These are phyloP conservation scores for Candida piceae DNA, from an alignment of 805 yeast species.

Conservation along the genomic window DNA sequence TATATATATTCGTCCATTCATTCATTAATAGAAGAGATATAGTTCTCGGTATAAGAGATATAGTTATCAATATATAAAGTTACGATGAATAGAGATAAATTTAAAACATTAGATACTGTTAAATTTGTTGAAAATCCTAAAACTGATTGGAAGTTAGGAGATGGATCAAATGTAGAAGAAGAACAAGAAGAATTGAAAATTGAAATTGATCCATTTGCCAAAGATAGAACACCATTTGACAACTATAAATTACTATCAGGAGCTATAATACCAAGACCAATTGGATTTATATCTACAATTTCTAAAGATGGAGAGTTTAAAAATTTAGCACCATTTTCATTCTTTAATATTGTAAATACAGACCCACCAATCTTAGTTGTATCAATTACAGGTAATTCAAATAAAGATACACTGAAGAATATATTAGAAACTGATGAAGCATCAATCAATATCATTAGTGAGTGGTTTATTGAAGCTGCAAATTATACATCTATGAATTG, in stretches of 20 bases:
- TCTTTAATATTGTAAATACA: slow-evolving; percentile 38
- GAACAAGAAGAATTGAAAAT: slow-evolving; percentile 44
- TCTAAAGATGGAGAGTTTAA: slow-evolving; percentile 33
- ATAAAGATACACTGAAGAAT: slow-evolving; percentile 49
- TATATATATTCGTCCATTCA: too few relatives aligned
- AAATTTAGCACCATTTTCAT: slow-evolving; percentile 62
- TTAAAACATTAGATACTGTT: background rate
- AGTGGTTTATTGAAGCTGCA: slow-evolving; percentile 64
- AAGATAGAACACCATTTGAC: slow-evolving; percentile 34
- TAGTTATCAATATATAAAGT: background rate
- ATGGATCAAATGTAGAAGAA: slow-evolving; percentile 39
- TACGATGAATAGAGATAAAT: background rate
- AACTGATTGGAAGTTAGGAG: slow-evolving; percentile 42
- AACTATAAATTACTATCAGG: slow-evolving; percentile 50
- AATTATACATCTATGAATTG: slow-evolving; percentile 43
- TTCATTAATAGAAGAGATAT: too few relatives aligned
- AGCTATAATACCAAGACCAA: slow-evolving; percentile 55
- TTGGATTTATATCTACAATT: slow-evolving; percentile 51
- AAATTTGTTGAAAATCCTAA: slow-evolving; percentile 6
- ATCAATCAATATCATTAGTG: slow-evolving; percentile 52
- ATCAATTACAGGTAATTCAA: slow-evolving; percentile 39
- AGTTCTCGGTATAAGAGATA: too few relatives aligned
- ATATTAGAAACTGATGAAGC: slow-evolving; percentile 47
- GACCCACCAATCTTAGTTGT: slow-evolving; percentile 58
- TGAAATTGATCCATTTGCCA: slow-evolving; percentile 43